phyloP scores from a whole-genome alignment of 495 filamentous ascomycete genomes.

The Penicillium coprophilum region DNA sequence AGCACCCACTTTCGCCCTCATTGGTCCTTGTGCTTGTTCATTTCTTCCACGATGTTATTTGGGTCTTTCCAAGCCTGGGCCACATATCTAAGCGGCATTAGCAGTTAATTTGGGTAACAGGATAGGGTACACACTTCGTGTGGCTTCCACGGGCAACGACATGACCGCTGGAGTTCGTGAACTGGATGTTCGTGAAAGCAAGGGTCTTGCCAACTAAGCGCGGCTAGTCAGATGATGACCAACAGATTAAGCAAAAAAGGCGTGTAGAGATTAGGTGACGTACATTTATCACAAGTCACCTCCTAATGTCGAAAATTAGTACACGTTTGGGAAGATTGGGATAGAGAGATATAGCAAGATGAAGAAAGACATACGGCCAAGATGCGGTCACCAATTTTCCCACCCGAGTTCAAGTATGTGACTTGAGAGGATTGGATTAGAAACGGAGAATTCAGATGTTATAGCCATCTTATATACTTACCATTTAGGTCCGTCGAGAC shows the following conservation, averaged over 20 bases:
- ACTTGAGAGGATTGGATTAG: conserved; percentile 49
- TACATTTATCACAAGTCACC: conserved; percentile 85
- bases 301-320: conserved; percentile 45
- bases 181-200: conserved; percentile 81
- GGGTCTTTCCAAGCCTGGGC: conserved; percentile 59
- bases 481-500: conserved; percentile 92
- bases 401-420: conserved; percentile 85
- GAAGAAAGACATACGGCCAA: conserved; percentile 49
- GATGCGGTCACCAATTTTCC: conserved; percentile 76
- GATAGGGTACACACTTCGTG: conserved; percentile 69
- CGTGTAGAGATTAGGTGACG: conserved; percentile 11
- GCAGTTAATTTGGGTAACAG: not conserved
- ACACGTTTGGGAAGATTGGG: not conserved
- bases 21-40: conserved; percentile 28
- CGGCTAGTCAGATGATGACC: conserved; percentile 5
- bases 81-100: conserved; percentile 48
- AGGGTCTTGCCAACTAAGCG: conserved; percentile 82
- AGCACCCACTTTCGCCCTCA: no score
- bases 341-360: not conserved
- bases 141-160: conserved; percentile 88
- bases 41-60: conserved; percentile 56
- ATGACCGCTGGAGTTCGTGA: conserved; percentile 73
- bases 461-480: conserved; percentile 33
- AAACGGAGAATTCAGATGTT: not conserved
- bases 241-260: not conserved